Base-by-base conservation (phyloP, 371 early-diverging fungal species). In the Apophysomyces ossiformis region DNA sequence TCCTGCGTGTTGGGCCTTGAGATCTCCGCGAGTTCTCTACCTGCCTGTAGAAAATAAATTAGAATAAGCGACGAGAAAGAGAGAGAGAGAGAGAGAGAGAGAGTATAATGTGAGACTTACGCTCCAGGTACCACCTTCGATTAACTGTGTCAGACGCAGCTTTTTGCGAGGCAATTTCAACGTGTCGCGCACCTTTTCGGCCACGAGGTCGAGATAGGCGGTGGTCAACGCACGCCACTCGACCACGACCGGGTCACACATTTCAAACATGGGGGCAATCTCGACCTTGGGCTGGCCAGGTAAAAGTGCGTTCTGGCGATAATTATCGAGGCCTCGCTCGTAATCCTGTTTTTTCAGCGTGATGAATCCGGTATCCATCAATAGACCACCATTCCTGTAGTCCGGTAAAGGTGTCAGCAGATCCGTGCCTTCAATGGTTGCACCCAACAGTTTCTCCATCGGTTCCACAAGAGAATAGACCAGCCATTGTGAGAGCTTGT, bases 161-260 rank as follows among this genome's bases (percentile, higher is more conserved):
- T 83, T 61, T 38, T 82, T 80, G 41, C 82, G 82, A 38, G 76
- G 74, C 39, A 94, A 71, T 16, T 77, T 78, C n/a, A 92, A 82
- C 15, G 76, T 74, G 41, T 85, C 81, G 26, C 91, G 85, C 18
- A 96, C 90, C 8, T 78, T 71, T 2, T 85, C 83, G 0, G 91
- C 95, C 0, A 94, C 87, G 26, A 81, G 71, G 75, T 96, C 97
- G 58, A 96, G 74, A 50, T 95, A 83, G 1, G 88, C 89, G 21
- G 95, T 92, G 0, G 97, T 97, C 72, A 96, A 78, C 12, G 94
- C 94, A 37, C 97, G 88, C 97, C 96, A 97, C 77, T 96, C 96
- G 50, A 93, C 87, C 16, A 96, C 88, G 5, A 91, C 93, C 5
- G 93, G 91, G 69, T 96, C 94, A 64, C 82, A 76, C 63, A 89